Percentiles rank a stretch among this genome's conserved stretches.
Conservation (phyloP, 2,329 filamentous ascomycete genomes). For the Chaetomiaceae sp. region DNA sequence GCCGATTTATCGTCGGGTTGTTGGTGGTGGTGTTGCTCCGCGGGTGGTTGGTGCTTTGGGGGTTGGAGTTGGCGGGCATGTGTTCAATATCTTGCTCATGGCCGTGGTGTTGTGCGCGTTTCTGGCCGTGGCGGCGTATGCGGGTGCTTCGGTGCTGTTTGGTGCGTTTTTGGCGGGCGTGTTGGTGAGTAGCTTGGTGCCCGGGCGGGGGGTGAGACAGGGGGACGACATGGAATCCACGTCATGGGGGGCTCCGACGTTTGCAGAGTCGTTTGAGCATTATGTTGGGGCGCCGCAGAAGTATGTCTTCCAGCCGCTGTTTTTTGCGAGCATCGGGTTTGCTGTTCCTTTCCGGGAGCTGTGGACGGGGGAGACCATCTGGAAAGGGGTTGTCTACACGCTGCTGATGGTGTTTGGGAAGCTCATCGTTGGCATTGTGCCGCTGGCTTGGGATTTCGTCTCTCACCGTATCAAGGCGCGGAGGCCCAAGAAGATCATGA, state of each 20-base stretch:
- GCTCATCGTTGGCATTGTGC: slow-evolving; percentile 54
- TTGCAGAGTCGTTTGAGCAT: slow-evolving; percentile 32
- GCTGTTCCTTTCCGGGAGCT: slow-evolving; percentile 69
- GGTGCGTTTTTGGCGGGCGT: slow-evolving; percentile 23
- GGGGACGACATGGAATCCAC: too few species aligned
- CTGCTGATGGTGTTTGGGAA: slow-evolving; percentile 65
- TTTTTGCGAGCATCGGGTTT: slow-evolving; percentile 73
- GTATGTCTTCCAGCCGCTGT: slow-evolving; percentile 61
- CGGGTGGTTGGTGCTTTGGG: not conserved
- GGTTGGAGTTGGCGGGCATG: not conserved
- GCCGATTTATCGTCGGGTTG: slow-evolving; percentile 17
- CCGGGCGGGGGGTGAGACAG: not conserved
- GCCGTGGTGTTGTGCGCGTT: slow-evolving; percentile 18
- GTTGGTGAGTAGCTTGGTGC: slow-evolving; percentile 16
- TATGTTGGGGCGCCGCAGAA: slow-evolving; percentile 37
- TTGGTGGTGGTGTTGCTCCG: too few species aligned
- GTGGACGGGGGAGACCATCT: slow-evolving; percentile 59
- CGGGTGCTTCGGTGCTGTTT: slow-evolving; percentile 24
- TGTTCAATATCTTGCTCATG: slow-evolving; percentile 19
- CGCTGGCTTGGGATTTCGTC: slow-evolving; percentile 24
- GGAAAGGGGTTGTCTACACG: slow-evolving; percentile 69
- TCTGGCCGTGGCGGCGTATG: slow-evolving; percentile 21
- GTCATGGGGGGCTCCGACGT: too few species aligned
- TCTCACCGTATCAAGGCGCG: not conserved
- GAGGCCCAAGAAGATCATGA: not conserved